Percentiles rank a stretch among this genome's conserved stretches.
Conservation (phyloP, 305 asterid genomes). For the Petunia hybrid region DNA sequence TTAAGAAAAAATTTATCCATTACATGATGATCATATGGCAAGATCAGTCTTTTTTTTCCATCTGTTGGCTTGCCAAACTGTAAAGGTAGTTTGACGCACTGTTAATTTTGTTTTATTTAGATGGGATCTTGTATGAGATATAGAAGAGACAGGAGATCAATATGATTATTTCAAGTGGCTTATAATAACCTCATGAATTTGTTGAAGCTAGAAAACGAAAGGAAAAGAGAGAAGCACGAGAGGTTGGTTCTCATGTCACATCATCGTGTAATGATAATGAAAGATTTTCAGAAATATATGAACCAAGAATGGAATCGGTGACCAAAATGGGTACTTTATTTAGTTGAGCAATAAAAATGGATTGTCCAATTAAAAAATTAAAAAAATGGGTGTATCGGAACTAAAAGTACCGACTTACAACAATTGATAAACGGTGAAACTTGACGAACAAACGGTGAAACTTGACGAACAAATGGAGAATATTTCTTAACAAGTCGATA, state of each 20-base stretch:
- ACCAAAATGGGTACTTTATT: too few relatives aligned
- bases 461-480: too few relatives aligned
- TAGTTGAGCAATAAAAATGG: too few relatives aligned
- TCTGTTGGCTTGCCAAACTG: not conserved
- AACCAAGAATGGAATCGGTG: too few relatives aligned
- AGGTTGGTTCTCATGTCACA: not conserved
- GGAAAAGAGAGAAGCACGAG: not conserved
- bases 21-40: not conserved
- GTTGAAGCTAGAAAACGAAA: not conserved
- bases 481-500: too few relatives aligned
- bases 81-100: not conserved
- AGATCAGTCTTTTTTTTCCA: not conserved
- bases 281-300: too few relatives aligned
- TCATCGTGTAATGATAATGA: not conserved
- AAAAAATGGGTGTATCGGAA: too few relatives aligned
- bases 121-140: not conserved
- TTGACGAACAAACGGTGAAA: too few relatives aligned
- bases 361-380: too few relatives aligned
- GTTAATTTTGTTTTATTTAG: not conserved
- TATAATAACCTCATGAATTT: not conserved
- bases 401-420: too few relatives aligned
- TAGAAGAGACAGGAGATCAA: not conserved
- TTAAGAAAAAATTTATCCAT: not conserved
- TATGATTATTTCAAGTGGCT: not conserved
- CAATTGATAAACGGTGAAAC: too few relatives aligned